Percentiles rank a stretch among this genome's conserved stretches.
Evolutionary conservation across 1,284 basidiomycete species (phyloP).

Genomic region (Polyporus tsugae): DNA sequence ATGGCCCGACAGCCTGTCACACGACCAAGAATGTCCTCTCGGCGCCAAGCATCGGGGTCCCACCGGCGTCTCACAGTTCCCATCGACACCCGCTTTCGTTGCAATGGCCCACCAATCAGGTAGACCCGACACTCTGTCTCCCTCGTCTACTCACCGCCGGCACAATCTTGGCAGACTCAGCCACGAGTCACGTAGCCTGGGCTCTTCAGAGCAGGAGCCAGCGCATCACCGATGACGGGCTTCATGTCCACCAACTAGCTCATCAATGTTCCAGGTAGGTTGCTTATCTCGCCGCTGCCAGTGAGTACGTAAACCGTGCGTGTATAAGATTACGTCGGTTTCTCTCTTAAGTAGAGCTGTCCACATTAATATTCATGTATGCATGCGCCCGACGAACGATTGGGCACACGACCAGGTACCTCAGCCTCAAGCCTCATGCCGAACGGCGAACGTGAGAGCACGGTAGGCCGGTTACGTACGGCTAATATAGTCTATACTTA

Average conservation of each 20-base stretch:
- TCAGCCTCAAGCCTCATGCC: neutral
- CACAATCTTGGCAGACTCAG: neutral
- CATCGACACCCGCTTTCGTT: neutral
- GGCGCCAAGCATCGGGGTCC: neutral
- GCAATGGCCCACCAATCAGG: too few relatives aligned
- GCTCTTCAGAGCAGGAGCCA: too few relatives aligned
- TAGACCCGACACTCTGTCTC: neutral
- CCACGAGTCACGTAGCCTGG: too few relatives aligned
- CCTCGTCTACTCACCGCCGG: neutral
- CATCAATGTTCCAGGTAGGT: too few relatives aligned
- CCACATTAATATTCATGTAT: neutral
- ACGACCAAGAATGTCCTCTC: neutral
- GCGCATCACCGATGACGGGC: too few relatives aligned
- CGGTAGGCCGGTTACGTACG: neutral
- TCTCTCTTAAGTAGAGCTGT: neutral
- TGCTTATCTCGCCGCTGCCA: too few relatives aligned
- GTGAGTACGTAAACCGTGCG: neutral
- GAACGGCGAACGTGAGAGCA: neutral
- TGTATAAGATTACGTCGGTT: neutral
- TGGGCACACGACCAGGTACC: conserved; percentile 1
- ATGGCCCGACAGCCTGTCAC: neutral
- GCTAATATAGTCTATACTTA: neutral
- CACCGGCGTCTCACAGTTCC: neutral
- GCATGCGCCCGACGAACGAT: neutral
- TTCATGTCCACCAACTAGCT: too few relatives aligned